Conservation (phyloP, 2,329 filamentous ascomycete species). For the Trichoderma sp. region DNA sequence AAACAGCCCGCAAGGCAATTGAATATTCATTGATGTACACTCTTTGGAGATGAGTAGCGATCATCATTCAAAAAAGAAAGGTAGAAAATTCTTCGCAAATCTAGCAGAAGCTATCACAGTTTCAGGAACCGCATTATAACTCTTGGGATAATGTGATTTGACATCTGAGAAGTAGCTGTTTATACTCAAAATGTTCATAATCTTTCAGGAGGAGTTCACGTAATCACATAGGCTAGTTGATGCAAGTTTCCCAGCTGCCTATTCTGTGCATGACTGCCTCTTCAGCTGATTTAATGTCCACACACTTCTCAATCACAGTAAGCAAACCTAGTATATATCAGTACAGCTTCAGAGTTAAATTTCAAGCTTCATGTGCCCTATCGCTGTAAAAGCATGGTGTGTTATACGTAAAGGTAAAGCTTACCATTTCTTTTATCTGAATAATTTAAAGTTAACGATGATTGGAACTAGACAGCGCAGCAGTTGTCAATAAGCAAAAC, state of each 20-base stretch:
- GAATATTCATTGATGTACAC: neutral
- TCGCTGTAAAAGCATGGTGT: neutral
- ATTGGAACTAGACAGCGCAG: neutral
- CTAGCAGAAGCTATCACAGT: neutral
- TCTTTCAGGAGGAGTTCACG: neutral
- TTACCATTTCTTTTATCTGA: neutral
- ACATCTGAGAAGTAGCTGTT: neutral
- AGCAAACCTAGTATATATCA: neutral
- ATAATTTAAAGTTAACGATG: neutral
- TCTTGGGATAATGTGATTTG: neutral
- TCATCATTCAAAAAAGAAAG: neutral
- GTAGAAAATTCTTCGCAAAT: rapidly evolving
- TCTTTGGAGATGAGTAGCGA: neutral
- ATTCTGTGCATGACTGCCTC: neutral
- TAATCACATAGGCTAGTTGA: neutral
- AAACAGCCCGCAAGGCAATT: neutral
- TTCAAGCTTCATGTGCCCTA: neutral
- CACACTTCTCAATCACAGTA: too few relatives aligned
- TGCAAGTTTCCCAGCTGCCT: neutral
- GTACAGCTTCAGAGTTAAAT: neutral
- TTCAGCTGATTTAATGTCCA: neutral
- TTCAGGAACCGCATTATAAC: neutral
- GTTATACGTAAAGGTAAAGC: neutral
- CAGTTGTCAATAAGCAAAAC: neutral
- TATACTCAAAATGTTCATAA: neutral